Evolutionary conservation across 2,329 filamentous ascomycete genomes (phyloP).

Genomic region (Aspergillus novofumigatus): DNA sequence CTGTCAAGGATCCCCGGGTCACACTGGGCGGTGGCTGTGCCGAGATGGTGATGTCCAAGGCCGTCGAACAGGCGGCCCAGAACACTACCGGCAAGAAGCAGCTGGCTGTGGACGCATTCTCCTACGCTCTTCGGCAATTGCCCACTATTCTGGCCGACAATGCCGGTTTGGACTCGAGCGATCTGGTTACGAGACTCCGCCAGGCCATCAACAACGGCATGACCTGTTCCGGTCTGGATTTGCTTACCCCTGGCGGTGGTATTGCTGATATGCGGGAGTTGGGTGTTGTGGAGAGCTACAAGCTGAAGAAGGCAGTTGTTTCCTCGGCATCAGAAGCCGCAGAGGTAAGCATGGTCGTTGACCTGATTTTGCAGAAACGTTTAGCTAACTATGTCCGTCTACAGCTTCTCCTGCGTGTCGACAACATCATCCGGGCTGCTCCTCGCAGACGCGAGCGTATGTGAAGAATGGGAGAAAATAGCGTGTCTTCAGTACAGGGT

Average conservation of each 20-base stretch:
- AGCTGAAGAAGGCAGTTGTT: conserved; percentile 96
- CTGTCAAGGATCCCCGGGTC: conserved; percentile 87
- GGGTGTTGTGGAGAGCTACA: conserved; percentile 96
- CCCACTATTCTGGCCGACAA: conserved; percentile 98
- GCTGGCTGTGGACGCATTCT: conserved; percentile 85
- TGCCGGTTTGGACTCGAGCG: conserved; percentile 90
- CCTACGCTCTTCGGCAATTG: conserved; percentile 81
- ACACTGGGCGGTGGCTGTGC: conserved; percentile 94
- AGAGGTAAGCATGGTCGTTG: conserved; percentile 61
- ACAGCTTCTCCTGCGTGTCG: conserved; percentile 83
- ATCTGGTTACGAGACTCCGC: conserved; percentile 83
- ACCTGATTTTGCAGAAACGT: background rate
- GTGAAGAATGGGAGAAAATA: conserved; percentile 38
- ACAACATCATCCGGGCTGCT: conserved; percentile 95
- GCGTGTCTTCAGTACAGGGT: background rate
- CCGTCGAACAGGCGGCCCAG: conserved; percentile 87
- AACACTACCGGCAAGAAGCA: conserved; percentile 97
- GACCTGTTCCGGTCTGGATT: conserved; percentile 84
- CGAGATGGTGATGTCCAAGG: conserved; percentile 99
- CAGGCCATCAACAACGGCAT: conserved; percentile 94
- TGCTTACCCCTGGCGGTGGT: conserved; percentile 83
- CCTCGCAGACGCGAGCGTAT: conserved; percentile 77
- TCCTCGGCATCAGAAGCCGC: conserved; percentile 94
- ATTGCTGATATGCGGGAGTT: conserved; percentile 94
- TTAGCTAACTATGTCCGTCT: conserved; percentile 22